Conservation (phyloP, 768 basidiomycete species). For the Lepiota brunneoincarnata region DNA sequence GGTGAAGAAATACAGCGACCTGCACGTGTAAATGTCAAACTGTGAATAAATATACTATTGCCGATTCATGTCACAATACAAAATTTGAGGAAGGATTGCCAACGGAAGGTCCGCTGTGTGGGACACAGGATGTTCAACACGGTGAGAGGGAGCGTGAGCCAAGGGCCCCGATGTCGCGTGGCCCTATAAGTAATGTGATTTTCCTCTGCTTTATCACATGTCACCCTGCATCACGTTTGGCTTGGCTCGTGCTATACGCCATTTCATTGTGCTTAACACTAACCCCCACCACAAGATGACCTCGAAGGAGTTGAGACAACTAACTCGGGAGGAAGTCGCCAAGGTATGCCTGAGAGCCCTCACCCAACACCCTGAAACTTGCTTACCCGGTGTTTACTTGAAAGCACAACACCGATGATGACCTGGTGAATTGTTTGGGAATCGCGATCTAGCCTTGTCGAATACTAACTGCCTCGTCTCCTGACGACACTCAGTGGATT, state of each 20-base stretch:
- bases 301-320: constrained; percentile 28
- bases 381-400: constrained; percentile 1
- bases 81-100: too few relatives aligned
- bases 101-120: too few relatives aligned
- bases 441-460: neutral
- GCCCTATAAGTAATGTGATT: too few relatives aligned
- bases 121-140: too few relatives aligned
- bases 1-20: constrained; percentile 26
- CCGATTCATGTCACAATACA: neutral
- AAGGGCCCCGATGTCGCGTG: too few relatives aligned
- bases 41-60: constrained; percentile 11
- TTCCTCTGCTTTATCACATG: too few relatives aligned
- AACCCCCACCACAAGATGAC: constrained; percentile 21
- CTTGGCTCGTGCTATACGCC: neutral
- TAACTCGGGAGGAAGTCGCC: constrained; percentile 69
- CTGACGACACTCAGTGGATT: constrained; percentile 55
- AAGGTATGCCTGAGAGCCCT: constrained; percentile 41
- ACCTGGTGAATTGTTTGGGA: constrained; percentile 46
- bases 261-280: neutral
- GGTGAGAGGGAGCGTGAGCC: too few relatives aligned
- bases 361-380: neutral
- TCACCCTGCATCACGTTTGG: neutral
- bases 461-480: neutral
- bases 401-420: constrained; percentile 79
- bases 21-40: constrained; percentile 15